Evolutionary conservation across 495 filamentous ascomycete species (phyloP), one percentile per base, ranked within the genome.

Genomic region (Lasiosphaeria ovina): DNA sequence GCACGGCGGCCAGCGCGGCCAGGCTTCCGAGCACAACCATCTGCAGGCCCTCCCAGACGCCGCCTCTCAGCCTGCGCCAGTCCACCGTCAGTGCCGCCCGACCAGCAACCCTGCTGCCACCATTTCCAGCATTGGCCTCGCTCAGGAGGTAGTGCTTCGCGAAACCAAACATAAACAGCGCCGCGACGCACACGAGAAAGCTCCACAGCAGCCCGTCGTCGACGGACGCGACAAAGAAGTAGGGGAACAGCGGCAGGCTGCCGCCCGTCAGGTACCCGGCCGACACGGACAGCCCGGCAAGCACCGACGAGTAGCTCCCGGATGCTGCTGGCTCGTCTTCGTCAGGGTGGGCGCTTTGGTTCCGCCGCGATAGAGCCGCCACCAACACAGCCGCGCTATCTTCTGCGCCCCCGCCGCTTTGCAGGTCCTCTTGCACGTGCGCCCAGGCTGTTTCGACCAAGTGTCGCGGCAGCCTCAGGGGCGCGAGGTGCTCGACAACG

Each of bases 241-340:
- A 93, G 4, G 89, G 89, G n/a, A 90, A 66, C 7, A 92, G 71
- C 10, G 89, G 89, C 0, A 92, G 73, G 32, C 89, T 80, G 2
- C 90, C 90, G 33, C 89, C 89, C 54, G 92, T 70, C 61, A 91
- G 83, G 71, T 93, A 93, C 7, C 86, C 88, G 6, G 87, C 61
- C 0, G 88, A 84, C 53, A 93, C 87, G 3, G 78, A 80, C 3
- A 80, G 55, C 5, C 80, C 81, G 0, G 73, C 70, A 0, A 76
- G 35, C 0, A 74, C 33, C 3, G 79, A 31, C 3, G 59, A 57
- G 12, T 9, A 72, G 2, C 70, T 66, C 2, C 69, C 63, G 3
- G 57, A 44, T 24, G 24, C 24, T 24, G 24, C 24, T 24, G 24
- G 1, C 52, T 62, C 55, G 12, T 59, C 54, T 11, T 31, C 51